Evolutionary conservation across 768 basidiomycete species (phyloP), one percentile per base, ranked within the genome.

Genomic region (Amanita subjunquillea): DNA sequence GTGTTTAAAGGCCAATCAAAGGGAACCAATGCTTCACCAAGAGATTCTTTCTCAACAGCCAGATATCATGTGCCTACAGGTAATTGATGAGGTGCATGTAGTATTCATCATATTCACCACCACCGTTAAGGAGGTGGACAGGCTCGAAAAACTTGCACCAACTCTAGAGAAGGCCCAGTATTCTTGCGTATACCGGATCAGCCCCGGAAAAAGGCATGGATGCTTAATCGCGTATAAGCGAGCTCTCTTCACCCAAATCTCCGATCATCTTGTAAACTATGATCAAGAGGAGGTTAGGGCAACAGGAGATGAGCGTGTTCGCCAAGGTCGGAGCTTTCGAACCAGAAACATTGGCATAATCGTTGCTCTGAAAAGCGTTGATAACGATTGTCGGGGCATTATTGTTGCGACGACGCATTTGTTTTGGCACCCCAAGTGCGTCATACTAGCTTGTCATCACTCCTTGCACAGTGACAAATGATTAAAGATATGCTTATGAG

Each of bases 371-470:
- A 70, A 72, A 57, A 69, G 68, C 42, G 63, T 68, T 5, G 67
- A 65, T 7, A 58, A 71, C 13, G 59, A 68, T 25, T 54, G 61
- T 6, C 67, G 71, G 37, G 90, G 92, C 3, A 65, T 91, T 32
- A 69, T 95, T 38, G 69, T 94, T 12, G 90, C 82, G 2, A 96
- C 94, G 1, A 93, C 93, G 0, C 94, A 97, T 69, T 71, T 95
- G 22, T 97, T 96, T 66, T 97, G 94, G 94, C 92, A 95, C 67
- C 92, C 92, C 4, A 78, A 76, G 83, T 91, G 67, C 54, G 78
- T 70, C 8, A 20, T 34, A 7, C 4, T 50, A 13, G 3, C 57
- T 30, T 40, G 38, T 45, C 32, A 41, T 25, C 30, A 17, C 5
- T 36, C 6, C 17, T 36, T 53, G 39, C 46, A 42, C 51, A 34